Conservation (phyloP, 208 protist species). For the Leishmania martiniquensis region DNA sequence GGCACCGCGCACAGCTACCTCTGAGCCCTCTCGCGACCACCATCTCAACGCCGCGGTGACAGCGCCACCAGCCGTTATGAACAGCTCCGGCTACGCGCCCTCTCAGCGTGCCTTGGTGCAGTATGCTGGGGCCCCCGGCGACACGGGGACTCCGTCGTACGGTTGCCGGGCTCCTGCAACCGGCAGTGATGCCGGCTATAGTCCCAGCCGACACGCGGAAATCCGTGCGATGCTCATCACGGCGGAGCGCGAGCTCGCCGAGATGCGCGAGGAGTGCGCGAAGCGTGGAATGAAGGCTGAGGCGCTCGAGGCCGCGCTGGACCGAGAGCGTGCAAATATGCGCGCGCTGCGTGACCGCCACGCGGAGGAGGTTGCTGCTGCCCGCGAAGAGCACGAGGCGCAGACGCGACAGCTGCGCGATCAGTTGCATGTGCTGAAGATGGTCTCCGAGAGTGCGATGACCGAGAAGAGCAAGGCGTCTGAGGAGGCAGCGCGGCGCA, state of each 20-base stretch:
- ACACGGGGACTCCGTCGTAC: constrained; percentile 14
- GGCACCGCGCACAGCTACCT: constrained; percentile 1
- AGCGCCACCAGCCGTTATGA: constrained; percentile 27
- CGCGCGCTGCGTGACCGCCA: constrained; percentile 46
- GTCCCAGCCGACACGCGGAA: constrained; percentile 46
- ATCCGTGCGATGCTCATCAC: constrained; percentile 72
- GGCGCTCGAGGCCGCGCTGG: constrained; percentile 54
- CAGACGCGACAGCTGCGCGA: constrained; percentile 78
- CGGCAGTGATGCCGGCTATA: constrained; percentile 28
- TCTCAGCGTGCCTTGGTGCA: constrained; percentile 43
- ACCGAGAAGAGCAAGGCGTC: constrained; percentile 62
- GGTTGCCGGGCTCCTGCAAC: constrained; percentile 16
- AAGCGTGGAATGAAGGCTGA: constrained; percentile 54
- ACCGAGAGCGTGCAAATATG: constrained; percentile 53
- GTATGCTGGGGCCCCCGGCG: constrained; percentile 8
- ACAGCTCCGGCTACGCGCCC: constrained; percentile 27
- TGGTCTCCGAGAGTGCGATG: constrained; percentile 73
- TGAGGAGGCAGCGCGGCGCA: constrained; percentile 65
- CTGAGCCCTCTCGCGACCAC: constrained; percentile 12
- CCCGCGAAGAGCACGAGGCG: constrained; percentile 63
- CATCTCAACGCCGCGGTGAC: constrained; percentile 5
- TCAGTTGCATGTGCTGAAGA: constrained; percentile 79
- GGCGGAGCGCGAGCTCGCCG: constrained; percentile 73
- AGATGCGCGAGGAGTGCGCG: constrained; percentile 61
- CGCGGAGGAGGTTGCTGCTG: constrained; percentile 41